Conservation (phyloP, 2,329 filamentous ascomycete genomes). For the Parasarocladium wereldwijsianum region DNA sequence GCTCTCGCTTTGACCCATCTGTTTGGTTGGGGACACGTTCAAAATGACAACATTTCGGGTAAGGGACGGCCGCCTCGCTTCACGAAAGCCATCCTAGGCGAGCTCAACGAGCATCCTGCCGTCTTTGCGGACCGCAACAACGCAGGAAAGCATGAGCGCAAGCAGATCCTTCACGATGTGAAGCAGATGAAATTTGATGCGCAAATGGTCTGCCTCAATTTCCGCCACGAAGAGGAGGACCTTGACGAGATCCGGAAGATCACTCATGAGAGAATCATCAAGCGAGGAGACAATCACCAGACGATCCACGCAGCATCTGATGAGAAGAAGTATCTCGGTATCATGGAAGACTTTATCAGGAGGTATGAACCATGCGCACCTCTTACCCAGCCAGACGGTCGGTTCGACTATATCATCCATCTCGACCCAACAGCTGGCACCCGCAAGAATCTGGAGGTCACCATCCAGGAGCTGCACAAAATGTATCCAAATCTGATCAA, state of each 20-base stretch:
- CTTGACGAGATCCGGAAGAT: conserved; percentile 59
- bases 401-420: conserved; percentile 74
- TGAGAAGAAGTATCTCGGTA: conserved; percentile 59
- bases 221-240: conserved; percentile 66
- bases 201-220: conserved; percentile 74
- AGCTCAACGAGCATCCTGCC: conserved; percentile 49
- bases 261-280: conserved; percentile 65
- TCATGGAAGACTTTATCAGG: conserved; percentile 88
- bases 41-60: conserved; percentile 90
- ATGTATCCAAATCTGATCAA: conserved; percentile 64
- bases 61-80: conserved; percentile 68
- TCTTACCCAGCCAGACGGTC: conserved; percentile 54
- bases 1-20: conserved; percentile 68
- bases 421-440: conserved; percentile 68
- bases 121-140: conserved; percentile 94
- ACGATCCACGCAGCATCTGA: conserved; percentile 81
- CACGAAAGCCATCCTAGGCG: conserved; percentile 51
- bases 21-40: conserved; percentile 83
- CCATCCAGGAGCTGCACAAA: conserved; percentile 57
- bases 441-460: conserved; percentile 69
- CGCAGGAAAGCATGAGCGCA: conserved; percentile 72
- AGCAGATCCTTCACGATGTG: conserved; percentile 75
- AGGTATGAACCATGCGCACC: conserved; percentile 69
- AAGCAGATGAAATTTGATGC: conserved; percentile 44
- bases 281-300: conserved; percentile 90